Evolutionary conservation across 2,329 filamentous ascomycete species (phyloP).

Genomic region (Torrubiella hemipterigena): DNA sequence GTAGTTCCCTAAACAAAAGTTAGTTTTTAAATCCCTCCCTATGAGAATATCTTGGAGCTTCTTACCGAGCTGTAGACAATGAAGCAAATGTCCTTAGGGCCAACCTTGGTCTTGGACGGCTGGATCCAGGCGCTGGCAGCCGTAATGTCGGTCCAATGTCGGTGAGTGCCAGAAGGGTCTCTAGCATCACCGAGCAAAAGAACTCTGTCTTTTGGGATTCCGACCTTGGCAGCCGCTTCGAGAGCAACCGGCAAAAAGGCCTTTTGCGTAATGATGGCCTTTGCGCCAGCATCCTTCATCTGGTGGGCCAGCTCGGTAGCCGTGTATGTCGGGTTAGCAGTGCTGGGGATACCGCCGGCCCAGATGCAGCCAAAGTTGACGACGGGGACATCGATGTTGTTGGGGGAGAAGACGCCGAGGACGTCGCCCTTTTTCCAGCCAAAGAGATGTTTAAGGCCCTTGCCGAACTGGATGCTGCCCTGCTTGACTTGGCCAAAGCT

Average conservation of each 20-base stretch:
- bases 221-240: slow-evolving; percentile 56
- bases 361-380: slow-evolving; percentile 70
- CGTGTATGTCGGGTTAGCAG: slow-evolving; percentile 81
- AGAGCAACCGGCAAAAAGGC: slow-evolving; percentile 51
- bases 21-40: neutral
- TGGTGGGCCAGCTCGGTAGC: slow-evolving; percentile 75
- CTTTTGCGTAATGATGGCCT: slow-evolving; percentile 62
- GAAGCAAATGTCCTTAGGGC: slow-evolving; percentile 68
- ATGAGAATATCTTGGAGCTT: neutral
- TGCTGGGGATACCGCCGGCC: slow-evolving; percentile 73
- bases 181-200: slow-evolving; percentile 61
- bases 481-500: slow-evolving; percentile 57
- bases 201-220: slow-evolving; percentile 60
- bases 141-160: slow-evolving; percentile 62
- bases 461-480: slow-evolving; percentile 63
- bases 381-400: slow-evolving; percentile 71
- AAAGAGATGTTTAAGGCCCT: slow-evolving; percentile 62
- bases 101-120: slow-evolving; percentile 43
- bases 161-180: slow-evolving; percentile 45
- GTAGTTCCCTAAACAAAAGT: slow-evolving; percentile 74
- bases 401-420: slow-evolving; percentile 71
- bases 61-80: slow-evolving; percentile 65
- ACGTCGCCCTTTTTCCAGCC: slow-evolving; percentile 77
- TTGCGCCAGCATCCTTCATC: slow-evolving; percentile 65
- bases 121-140: slow-evolving; percentile 42